phyloP scores from a whole-genome alignment of 2,329 filamentous ascomycete species.

The Fusarium sp. region DNA sequence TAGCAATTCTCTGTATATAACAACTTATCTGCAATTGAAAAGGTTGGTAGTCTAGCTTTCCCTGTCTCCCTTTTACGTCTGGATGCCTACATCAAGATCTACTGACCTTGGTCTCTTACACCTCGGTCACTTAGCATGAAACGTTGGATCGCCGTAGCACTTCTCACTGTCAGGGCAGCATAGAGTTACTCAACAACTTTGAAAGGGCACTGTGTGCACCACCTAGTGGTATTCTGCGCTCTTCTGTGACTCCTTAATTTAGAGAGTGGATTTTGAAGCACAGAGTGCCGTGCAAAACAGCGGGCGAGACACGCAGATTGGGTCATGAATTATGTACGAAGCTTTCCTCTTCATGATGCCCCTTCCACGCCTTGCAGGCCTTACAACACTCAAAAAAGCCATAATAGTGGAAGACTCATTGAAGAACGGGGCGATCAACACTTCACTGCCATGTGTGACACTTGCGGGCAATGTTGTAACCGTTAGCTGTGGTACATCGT shows the following conservation, averaged over 20 bases:
- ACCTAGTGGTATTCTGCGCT: not conserved
- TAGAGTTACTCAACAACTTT: conserved; percentile 16
- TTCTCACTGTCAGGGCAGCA: conserved; percentile 19
- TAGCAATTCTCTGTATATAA: not conserved
- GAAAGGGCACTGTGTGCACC: conserved; percentile 1
- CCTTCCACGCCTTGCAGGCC: not conserved
- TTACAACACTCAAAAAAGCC: not conserved
- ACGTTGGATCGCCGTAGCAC: conserved; percentile 23
- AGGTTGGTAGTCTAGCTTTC: not conserved
- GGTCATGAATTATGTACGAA: too few species aligned
- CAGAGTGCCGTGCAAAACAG: not conserved
- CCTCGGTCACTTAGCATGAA: conserved; percentile 19
- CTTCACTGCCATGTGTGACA: conserved; percentile 19
- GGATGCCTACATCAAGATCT: not conserved
- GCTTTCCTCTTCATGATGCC: not conserved
- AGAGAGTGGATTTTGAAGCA: not conserved
- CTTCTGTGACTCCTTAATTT: not conserved
- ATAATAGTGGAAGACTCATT: not conserved
- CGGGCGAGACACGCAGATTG: not conserved
- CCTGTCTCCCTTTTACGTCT: not conserved
- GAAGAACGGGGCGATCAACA: not conserved
- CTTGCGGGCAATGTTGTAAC: conserved; percentile 14
- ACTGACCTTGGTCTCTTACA: not conserved
- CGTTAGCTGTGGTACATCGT: conserved; percentile 9
- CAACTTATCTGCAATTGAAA: not conserved